Percentiles rank a stretch among this genome's conserved stretches.
These are phyloP conservation scores for Scheffersomyces parashehatae DNA, from an alignment of 1,139 yeast species.

Conservation along the genomic window DNA sequence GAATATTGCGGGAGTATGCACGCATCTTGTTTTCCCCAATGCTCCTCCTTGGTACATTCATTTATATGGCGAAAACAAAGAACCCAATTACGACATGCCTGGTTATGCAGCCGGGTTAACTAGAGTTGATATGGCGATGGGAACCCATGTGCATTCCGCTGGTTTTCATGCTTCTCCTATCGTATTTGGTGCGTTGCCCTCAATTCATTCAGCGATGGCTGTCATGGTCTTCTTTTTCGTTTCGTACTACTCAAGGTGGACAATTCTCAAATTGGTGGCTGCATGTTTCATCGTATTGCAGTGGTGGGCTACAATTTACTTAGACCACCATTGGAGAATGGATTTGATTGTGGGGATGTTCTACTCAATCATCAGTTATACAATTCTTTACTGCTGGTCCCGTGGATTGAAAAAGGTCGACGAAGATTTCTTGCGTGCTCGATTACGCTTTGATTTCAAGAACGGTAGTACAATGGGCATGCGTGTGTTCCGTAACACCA, in stretches of 20 bases:
- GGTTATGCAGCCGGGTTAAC: conserved; percentile 74
- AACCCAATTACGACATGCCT: conserved; percentile 57
- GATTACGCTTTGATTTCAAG: conserved; percentile 32
- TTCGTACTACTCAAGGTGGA: conserved; percentile 42
- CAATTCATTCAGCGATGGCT: conserved; percentile 67
- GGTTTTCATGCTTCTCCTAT: conserved; percentile 70
- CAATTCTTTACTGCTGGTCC: conserved; percentile 27
- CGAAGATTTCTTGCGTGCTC: conserved; percentile 27
- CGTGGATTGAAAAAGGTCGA: conserved; percentile 25
- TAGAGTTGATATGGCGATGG: conserved; percentile 61
- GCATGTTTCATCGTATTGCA: conserved; percentile 49
- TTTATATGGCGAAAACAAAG: conserved; percentile 53
- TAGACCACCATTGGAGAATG: conserved; percentile 71
- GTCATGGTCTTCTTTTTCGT: conserved; percentile 52
- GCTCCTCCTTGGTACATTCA: conserved; percentile 77
- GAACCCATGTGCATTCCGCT: conserved; percentile 59
- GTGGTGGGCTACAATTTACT: conserved; percentile 76
- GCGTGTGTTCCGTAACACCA: conserved; percentile 54
- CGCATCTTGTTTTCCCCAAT: conserved; percentile 62
- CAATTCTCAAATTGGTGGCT: conserved; percentile 31
- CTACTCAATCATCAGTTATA: conserved; percentile 49
- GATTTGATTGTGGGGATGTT: conserved; percentile 56
- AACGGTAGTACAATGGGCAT: conserved; percentile 56
- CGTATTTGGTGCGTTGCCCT: conserved; percentile 72
- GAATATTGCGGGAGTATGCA: conserved; percentile 58